These are phyloP conservation scores for Saccharum officinarum DNA, from an alignment of 176 grass and related monocot species.

Conservation along the genomic window DNA sequence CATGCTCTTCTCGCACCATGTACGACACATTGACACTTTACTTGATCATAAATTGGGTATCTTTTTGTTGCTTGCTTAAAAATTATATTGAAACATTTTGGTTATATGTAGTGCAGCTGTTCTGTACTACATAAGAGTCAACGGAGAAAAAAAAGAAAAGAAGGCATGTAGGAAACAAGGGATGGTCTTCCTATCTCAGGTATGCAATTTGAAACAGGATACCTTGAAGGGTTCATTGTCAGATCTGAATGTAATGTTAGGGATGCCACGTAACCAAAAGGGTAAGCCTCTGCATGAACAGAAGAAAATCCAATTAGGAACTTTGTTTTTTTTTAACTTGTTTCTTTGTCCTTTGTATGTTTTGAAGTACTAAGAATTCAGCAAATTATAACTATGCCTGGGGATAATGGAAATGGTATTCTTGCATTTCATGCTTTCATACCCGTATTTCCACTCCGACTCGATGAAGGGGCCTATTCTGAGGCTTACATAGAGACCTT, in stretches of 20 bases:
- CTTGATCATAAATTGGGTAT: background rate
- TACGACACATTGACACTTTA: background rate
- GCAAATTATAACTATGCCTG: background rate
- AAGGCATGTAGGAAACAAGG: background rate
- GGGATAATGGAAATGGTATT: background rate
- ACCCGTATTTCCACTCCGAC: constrained; percentile 96
- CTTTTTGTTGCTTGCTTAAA: constrained; percentile 1
- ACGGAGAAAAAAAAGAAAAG: background rate
- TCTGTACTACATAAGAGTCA: background rate
- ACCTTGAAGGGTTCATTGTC: constrained; percentile 71
- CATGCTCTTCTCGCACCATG: background rate
- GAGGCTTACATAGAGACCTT: constrained; percentile 85
- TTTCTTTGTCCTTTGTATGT: background rate
- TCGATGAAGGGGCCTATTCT: constrained; percentile 84
- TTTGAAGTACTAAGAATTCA: background rate
- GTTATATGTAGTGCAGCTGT: background rate
- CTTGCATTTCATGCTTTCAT: constrained; percentile 4
- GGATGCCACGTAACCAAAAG: constrained; percentile 62
- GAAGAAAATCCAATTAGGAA: constrained; percentile 23
- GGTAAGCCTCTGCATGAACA: constrained; percentile 63
- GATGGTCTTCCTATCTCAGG: background rate
- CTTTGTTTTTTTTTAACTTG: background rate
- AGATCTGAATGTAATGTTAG: constrained; percentile 56
- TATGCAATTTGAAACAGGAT: constrained; percentile 10
- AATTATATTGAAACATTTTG: background rate